Conservation (phyloP, 345 rosid species). For the Viola odorata region DNA sequence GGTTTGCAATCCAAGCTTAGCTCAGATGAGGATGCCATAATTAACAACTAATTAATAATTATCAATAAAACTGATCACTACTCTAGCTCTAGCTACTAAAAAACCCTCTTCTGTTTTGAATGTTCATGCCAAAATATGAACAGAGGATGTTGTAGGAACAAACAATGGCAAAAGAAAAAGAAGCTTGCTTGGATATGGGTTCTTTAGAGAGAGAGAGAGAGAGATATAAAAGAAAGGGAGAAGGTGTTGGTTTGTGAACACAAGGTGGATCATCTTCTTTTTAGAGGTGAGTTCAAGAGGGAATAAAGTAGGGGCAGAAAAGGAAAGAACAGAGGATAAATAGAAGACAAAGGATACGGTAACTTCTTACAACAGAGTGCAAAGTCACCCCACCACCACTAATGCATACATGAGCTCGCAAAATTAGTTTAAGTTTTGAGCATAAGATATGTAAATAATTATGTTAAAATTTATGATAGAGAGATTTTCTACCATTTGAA, state of each 20-base stretch:
- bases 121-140: slow-evolving; percentile 22
- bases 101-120: slow-evolving; percentile 11
- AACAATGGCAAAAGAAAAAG: slow-evolving; percentile 31
- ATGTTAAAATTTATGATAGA: too few relatives aligned
- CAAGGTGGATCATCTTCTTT: slow-evolving; percentile 60
- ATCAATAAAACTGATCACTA: slow-evolving; percentile 1
- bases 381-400: too few relatives aligned
- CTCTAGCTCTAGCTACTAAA: background rate
- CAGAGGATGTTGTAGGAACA: slow-evolving; percentile 24
- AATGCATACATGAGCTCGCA: too few relatives aligned
- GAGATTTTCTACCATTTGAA: too few relatives aligned
- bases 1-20: slow-evolving; percentile 81
- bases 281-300: slow-evolving; percentile 49
- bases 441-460: too few relatives aligned
- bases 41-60: background rate
- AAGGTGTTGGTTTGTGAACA: slow-evolving; percentile 46
- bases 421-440: too few relatives aligned
- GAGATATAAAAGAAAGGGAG: slow-evolving; percentile 25
- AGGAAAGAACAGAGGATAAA: slow-evolving; percentile 13
- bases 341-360: too few relatives aligned
- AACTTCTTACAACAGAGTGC: too few relatives aligned
- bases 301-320: slow-evolving; percentile 44
- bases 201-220: slow-evolving; percentile 16
- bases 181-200: slow-evolving; percentile 22
- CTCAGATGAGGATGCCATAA: slow-evolving; percentile 78